A percentile compares a stretch with the other conserved stretches of the same genome.
phyloP scores from a whole-genome alignment of 2,329 filamentous ascomycete species.

The Nemania serpens region DNA sequence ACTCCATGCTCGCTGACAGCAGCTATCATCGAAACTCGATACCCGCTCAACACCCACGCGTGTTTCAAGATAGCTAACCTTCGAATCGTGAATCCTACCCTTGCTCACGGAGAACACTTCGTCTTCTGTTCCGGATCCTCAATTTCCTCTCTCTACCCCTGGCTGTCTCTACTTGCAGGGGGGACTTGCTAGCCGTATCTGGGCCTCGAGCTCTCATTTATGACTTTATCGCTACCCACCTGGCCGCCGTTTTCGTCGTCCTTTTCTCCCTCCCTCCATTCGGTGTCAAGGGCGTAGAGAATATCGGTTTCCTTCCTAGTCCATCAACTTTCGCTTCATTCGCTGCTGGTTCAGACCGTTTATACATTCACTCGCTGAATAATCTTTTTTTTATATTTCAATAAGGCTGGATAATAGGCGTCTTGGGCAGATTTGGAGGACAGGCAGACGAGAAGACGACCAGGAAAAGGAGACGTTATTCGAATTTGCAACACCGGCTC shows the following conservation, averaged over 20 bases:
- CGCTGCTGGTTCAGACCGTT: conserved; percentile 60
- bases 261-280: conserved; percentile 41
- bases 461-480: conserved; percentile 19
- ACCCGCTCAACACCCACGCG: conserved; percentile 36
- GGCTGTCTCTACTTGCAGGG: conserved; percentile 18
- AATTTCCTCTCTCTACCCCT: conserved; percentile 35
- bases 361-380: conserved; percentile 44
- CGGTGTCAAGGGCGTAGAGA: conserved; percentile 53
- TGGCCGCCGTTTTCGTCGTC: conserved; percentile 41
- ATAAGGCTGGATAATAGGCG: conserved; percentile 33
- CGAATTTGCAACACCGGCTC: conserved; percentile 1
- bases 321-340: conserved; percentile 47
- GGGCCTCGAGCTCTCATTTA: conserved; percentile 42
- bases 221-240: conserved; percentile 44
- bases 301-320: conserved; percentile 46
- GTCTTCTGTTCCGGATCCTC: conserved; percentile 32
- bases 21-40: conserved; percentile 38
- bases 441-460: conserved; percentile 10
- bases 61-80: conserved; percentile 49
- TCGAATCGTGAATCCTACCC: conserved; percentile 38
- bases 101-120: conserved; percentile 18
- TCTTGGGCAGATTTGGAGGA: conserved; percentile 12
- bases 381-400: conserved; percentile 33
- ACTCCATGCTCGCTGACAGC: conserved; percentile 13
- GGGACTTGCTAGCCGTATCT: conserved; percentile 13